These are phyloP conservation scores for Mortierella sp. DNA, from an alignment of 371 early-diverging fungal species.

Conservation along the genomic window DNA sequence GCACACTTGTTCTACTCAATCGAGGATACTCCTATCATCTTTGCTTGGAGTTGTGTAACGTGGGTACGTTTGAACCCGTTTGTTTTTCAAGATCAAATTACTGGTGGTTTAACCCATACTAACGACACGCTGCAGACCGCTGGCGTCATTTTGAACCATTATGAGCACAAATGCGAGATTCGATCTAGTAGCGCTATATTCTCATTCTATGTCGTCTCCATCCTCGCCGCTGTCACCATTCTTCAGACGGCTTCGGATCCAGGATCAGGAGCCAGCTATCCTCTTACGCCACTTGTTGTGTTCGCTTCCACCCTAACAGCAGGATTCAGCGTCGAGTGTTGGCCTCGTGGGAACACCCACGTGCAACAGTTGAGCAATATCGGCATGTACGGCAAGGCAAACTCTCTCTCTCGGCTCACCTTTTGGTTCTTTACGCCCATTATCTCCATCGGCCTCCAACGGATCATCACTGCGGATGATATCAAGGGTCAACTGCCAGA, in stretches of 20 bases:
- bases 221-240: slow-evolving; percentile 8
- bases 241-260: not conserved
- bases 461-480: slow-evolving; percentile 17
- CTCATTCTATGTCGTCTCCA: slow-evolving; percentile 17
- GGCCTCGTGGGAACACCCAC: slow-evolving; percentile 27
- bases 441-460: slow-evolving; percentile 5
- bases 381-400: slow-evolving; percentile 37
- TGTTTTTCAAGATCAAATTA: too few relatives aligned
- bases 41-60: slow-evolving; percentile 12
- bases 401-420: slow-evolving; percentile 24
- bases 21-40: not conserved
- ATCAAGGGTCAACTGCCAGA: slow-evolving; percentile 12
- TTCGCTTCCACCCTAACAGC: slow-evolving; percentile 6
- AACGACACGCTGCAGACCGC: not conserved
- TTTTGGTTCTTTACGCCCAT: slow-evolving; percentile 30
- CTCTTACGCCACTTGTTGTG: not conserved
- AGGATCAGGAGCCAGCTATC: slow-evolving; percentile 2
- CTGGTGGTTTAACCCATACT: not conserved
- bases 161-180: slow-evolving; percentile 27
- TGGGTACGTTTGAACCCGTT: slow-evolving; percentile 9
- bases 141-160: slow-evolving; percentile 15
- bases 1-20: not conserved
- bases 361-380: slow-evolving; percentile 15
- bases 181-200: slow-evolving; percentile 33
- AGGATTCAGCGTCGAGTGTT: slow-evolving; percentile 31